Evolutionary conservation across 176 grass and related monocot species (phyloP), one percentile per base, ranked within the genome.

Genomic region (Phragmites australis): DNA sequence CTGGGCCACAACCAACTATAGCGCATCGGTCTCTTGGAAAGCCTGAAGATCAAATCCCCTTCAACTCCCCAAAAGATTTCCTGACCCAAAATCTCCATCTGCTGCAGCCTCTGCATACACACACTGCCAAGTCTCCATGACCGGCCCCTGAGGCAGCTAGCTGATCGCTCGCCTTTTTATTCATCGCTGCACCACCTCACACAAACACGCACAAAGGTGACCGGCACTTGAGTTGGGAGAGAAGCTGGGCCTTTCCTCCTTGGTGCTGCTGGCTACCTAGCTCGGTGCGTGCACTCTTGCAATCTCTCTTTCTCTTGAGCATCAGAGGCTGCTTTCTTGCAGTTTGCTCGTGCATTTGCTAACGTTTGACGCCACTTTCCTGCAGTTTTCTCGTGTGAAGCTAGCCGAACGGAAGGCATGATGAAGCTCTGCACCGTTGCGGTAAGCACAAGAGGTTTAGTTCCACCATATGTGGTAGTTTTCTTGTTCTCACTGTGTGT

Each of bases 1-100:
- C 32, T 75, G 75, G 47, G 16, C 60, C 61, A 9, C 39, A 8
- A 16, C 44, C 68, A 90, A 62, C 81, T 68, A 87, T 58, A 73
- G 37, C 47, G 5, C 82, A 76, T 41, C 55, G 47, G 67, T 80
- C 49, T 82, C 43, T 82, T 73, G 47, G 32, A 78, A 87, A 75
- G 34, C 39, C 63, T 77, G 80, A 70, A 65, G 62, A 76, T 46
- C 81, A 83, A 74, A 55, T 77, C 44, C 45, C 50, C 41, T 34
- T 74, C 68, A 77, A 66, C 32, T 59, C 42, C 61, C 74, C 67
- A 50, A 83, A 86, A 85, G 78, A 82, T 92, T 72, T 86, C 79
- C 90, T 88, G 89, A 79, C 78, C 84, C 61, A 71, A 89, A 69
- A 92, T 84, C 90, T 89, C 64, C 79, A 44, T 80, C 47, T 30